Evolutionary conservation across 805 yeast species (phyloP).

Genomic region (Metschnikowia rubicola): DNA sequence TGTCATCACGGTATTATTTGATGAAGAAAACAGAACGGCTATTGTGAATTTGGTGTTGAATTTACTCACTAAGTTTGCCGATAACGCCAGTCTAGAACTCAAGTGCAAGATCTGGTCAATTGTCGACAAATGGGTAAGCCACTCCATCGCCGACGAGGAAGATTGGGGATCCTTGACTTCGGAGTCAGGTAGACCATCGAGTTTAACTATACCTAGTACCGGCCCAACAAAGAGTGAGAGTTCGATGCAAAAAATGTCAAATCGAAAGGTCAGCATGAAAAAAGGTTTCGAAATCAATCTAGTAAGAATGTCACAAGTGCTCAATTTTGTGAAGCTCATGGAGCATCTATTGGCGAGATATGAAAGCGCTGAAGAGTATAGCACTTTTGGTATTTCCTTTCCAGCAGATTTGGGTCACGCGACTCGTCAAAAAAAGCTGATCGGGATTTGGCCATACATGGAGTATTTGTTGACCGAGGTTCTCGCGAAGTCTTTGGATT

Average conservation of each 20-base stretch:
- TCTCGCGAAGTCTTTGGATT: constrained; percentile 48
- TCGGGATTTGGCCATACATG: constrained; percentile 77
- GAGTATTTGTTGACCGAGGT: constrained; percentile 70
- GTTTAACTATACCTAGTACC: constrained; percentile 6
- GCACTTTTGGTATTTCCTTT: constrained; percentile 36
- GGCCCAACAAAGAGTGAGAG: constrained; percentile 6
- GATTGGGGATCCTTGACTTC: constrained; percentile 12
- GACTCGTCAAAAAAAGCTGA: constrained; percentile 44
- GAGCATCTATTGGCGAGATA: constrained; percentile 35
- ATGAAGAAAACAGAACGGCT: constrained; percentile 35
- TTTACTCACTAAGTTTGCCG: constrained; percentile 52
- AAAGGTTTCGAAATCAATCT: constrained; percentile 37
- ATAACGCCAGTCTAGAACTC: constrained; percentile 26
- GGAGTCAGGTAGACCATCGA: constrained; percentile 20
- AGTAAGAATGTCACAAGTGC: constrained; percentile 47
- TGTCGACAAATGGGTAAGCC: constrained; percentile 68
- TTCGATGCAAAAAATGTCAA: constrained; percentile 7
- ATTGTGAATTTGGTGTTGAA: constrained; percentile 42
- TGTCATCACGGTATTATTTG: constrained; percentile 23
- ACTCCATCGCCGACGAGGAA: constrained; percentile 20
- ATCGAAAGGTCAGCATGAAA: constrained; percentile 9
- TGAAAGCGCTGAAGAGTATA: constrained; percentile 20
- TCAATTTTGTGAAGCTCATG: constrained; percentile 64
- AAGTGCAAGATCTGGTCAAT: constrained; percentile 61
- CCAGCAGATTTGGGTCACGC: constrained; percentile 63